Percentiles rank a stretch among this genome's conserved stretches.
These are phyloP conservation scores for Phytophthora pisi DNA, from an alignment of 352 stramenopile species.

Conservation along the genomic window DNA sequence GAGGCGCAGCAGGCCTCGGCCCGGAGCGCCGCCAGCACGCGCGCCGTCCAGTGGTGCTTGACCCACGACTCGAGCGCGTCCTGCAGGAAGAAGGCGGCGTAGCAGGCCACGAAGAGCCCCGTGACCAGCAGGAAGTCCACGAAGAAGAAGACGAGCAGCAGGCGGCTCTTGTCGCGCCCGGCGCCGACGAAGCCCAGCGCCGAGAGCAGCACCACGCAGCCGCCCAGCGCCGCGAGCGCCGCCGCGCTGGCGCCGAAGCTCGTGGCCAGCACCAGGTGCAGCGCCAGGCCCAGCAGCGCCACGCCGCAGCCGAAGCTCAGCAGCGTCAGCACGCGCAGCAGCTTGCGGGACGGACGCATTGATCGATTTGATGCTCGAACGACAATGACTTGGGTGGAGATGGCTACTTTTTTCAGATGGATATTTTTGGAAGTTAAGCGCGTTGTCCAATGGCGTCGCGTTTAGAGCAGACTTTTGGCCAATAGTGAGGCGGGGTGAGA, in stretches of 20 bases:
- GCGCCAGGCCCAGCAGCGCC: slow-evolving; percentile 53
- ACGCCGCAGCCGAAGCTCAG: slow-evolving; percentile 61
- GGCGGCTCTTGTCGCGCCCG: slow-evolving; percentile 62
- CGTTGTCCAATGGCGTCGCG: neutral
- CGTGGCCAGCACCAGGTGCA: slow-evolving; percentile 57
- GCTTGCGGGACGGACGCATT: slow-evolving; percentile 66
- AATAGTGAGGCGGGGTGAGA: neutral
- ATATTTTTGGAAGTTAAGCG: slow-evolving; percentile 12
- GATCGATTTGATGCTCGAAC: neutral
- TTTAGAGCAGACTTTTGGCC: neutral
- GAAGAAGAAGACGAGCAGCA: slow-evolving; percentile 83
- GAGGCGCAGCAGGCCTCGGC: slow-evolving; percentile 54
- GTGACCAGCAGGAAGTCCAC: slow-evolving; percentile 70
- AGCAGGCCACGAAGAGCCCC: slow-evolving; percentile 65
- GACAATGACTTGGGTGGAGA: neutral
- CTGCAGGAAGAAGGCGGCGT: slow-evolving; percentile 71
- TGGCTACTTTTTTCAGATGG: slow-evolving; percentile 2
- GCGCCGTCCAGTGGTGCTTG: slow-evolving; percentile 72
- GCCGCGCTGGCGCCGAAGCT: slow-evolving; percentile 60
- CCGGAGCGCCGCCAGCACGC: slow-evolving; percentile 53
- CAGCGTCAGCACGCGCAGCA: slow-evolving; percentile 63
- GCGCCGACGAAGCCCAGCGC: slow-evolving; percentile 68
- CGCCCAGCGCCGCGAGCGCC: slow-evolving; percentile 50
- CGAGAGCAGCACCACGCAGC: slow-evolving; percentile 55
- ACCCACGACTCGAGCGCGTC: slow-evolving; percentile 71